Percentiles rank a stretch among this genome's conserved stretches.
Conservation (phyloP, 2,329 filamentous ascomycete genomes). For the Paecilomyces variotii region DNA sequence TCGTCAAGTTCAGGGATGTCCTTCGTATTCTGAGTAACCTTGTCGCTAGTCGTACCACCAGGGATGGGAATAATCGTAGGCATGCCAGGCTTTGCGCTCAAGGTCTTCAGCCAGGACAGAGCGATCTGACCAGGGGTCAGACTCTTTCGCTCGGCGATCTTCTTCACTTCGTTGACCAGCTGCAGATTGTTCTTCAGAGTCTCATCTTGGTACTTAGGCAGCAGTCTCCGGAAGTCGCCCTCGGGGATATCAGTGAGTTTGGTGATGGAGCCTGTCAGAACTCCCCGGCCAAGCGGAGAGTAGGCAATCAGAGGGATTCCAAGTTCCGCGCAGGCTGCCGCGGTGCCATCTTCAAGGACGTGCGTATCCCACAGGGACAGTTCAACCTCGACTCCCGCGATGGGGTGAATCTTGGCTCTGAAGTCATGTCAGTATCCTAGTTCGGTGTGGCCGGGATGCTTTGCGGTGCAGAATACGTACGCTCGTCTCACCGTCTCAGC, state of each 20-base stretch:
- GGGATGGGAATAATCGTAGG: constrained; percentile 34
- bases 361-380: constrained; percentile 51
- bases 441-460: background rate
- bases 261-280: constrained; percentile 44
- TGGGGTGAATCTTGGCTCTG: constrained; percentile 44
- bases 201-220: constrained; percentile 45
- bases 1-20: constrained; percentile 22
- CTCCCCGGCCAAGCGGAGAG: constrained; percentile 52
- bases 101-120: constrained; percentile 41
- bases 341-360: constrained; percentile 51
- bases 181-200: constrained; percentile 44
- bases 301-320: constrained; percentile 53
- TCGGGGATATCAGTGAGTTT: constrained; percentile 40
- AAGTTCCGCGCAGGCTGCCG: constrained; percentile 47
- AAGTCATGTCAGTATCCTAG: constrained; percentile 2
- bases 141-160: constrained; percentile 38
- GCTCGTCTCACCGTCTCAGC: constrained; percentile 38
- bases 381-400: constrained; percentile 54
- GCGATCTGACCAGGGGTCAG: constrained; percentile 40
- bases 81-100: constrained; percentile 35
- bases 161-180: constrained; percentile 39
- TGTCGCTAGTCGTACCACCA: constrained; percentile 28
- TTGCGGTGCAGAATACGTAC: constrained; percentile 13
- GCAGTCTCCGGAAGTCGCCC: constrained; percentile 35
- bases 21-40: constrained; percentile 26